A percentile compares a stretch with the other conserved stretches of the same genome.
These are phyloP conservation scores for Ophiostoma perfectum DNA, from an alignment of 2,329 filamentous ascomycete genomes.

Conservation along the genomic window DNA sequence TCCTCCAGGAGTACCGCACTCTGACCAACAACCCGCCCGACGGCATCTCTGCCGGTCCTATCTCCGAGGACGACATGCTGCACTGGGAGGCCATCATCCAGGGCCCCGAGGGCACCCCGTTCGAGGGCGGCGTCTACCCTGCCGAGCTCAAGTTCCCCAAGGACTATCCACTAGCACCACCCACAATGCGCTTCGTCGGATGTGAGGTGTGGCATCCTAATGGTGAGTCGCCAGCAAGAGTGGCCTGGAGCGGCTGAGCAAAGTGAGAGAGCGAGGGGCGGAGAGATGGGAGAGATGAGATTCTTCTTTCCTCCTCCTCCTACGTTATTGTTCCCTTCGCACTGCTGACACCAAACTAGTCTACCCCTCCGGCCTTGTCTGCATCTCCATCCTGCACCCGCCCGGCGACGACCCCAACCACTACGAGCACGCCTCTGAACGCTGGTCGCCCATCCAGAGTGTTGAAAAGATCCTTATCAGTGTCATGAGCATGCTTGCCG, in stretches of 20 bases:
- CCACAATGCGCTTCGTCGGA: constrained; percentile 90
- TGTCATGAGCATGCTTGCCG: constrained; percentile 97
- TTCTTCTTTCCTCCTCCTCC: no score
- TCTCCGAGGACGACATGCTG: constrained; percentile 91
- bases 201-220: constrained; percentile 91
- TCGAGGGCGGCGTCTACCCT: constrained; percentile 91
- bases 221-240: constrained; percentile 17
- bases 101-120: constrained; percentile 91
- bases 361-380: constrained; percentile 85
- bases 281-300: no score
- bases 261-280: no score
- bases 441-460: constrained; percentile 94
- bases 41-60: constrained; percentile 89
- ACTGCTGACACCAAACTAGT: constrained; percentile 40
- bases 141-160: constrained; percentile 92
- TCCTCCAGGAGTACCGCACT: constrained; percentile 93
- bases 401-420: constrained; percentile 97
- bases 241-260: no score
- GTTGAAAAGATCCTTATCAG: constrained; percentile 96
- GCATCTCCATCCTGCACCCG: constrained; percentile 96
- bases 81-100: constrained; percentile 95
- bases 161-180: constrained; percentile 94
- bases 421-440: constrained; percentile 92
- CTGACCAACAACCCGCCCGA: constrained; percentile 95
- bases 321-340: no score